Evolutionary conservation across 2,329 filamentous ascomycete genomes (phyloP).

Genomic region (Penicillium corylophilum): DNA sequence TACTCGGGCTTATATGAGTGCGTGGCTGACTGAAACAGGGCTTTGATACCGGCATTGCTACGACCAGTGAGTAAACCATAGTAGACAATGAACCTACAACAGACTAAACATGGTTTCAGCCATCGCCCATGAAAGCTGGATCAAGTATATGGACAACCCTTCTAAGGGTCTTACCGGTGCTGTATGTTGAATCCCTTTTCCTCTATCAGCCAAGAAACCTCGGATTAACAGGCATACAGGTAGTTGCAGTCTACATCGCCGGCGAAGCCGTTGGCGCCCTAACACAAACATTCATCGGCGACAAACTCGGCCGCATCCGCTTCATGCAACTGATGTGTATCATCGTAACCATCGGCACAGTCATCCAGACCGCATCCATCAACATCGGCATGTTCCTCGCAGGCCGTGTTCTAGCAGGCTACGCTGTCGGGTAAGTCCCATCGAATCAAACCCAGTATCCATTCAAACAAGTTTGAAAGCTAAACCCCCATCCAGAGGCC

Average conservation of each 20-base stretch:
- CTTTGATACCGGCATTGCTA: constrained; percentile 61
- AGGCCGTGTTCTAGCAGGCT: constrained; percentile 50
- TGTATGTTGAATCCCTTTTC: constrained; percentile 30
- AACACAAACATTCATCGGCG: constrained; percentile 54
- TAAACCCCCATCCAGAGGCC: constrained; percentile 36
- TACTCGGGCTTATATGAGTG: background rate
- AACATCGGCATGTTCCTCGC: constrained; percentile 57
- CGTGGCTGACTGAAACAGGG: constrained; percentile 39
- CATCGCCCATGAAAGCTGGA: constrained; percentile 61
- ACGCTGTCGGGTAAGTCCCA: constrained; percentile 45
- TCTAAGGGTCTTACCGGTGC: constrained; percentile 57
- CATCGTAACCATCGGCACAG: constrained; percentile 55
- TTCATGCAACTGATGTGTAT: constrained; percentile 57
- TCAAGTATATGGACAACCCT: constrained; percentile 58
- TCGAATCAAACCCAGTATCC: too few species aligned
- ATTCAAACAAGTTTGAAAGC: too few species aligned
- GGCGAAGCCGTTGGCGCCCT: constrained; percentile 58
- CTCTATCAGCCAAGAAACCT: background rate
- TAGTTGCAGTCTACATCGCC: constrained; percentile 60
- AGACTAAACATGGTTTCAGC: constrained; percentile 32
- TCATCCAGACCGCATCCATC: constrained; percentile 55
- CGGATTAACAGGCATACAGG: constrained; percentile 28
- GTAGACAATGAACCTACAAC: background rate
- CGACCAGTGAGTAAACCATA: constrained; percentile 51
- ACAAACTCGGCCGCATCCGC: constrained; percentile 53